These are phyloP conservation scores for Botrytis sinoallii DNA, from an alignment of 2,329 filamentous ascomycete species.

Conservation along the genomic window DNA sequence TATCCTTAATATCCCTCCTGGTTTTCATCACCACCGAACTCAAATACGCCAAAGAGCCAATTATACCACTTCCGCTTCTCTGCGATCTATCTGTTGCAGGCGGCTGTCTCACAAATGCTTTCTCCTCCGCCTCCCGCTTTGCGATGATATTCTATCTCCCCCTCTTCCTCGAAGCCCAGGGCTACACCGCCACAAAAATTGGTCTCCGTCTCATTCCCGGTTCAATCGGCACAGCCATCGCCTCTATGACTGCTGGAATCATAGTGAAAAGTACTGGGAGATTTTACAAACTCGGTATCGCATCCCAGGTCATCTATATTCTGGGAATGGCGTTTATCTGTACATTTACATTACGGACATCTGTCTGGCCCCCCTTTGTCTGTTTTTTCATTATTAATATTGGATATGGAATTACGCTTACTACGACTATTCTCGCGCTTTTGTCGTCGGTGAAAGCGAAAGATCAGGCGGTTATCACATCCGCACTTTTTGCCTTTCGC, in stretches of 20 bases:
- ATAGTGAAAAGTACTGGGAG: constrained; percentile 66
- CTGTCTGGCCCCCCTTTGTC: constrained; percentile 48
- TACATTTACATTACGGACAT: constrained; percentile 52
- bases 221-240: constrained; percentile 58
- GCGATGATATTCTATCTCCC: constrained; percentile 68
- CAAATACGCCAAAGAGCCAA: constrained; percentile 46
- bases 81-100: constrained; percentile 63
- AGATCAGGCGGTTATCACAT: constrained; percentile 71
- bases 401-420: constrained; percentile 60
- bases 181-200: constrained; percentile 57
- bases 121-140: constrained; percentile 56
- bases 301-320: constrained; percentile 39
- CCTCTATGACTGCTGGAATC: constrained; percentile 58
- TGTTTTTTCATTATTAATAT: constrained; percentile 52
- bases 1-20: constrained; percentile 42
- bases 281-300: constrained; percentile 66
- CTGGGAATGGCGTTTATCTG: constrained; percentile 54
- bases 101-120: constrained; percentile 69
- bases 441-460: constrained; percentile 63
- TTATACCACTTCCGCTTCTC: constrained; percentile 60
- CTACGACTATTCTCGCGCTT: constrained; percentile 65
- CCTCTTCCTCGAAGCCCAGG: constrained; percentile 69
- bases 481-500: constrained; percentile 75
- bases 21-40: constrained; percentile 56
- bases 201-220: constrained; percentile 64